A percentile compares a stretch with the other conserved stretches of the same genome.
phyloP scores from a whole-genome alignment of 1,284 basidiomycete species.

The Testicularia cyperi region DNA sequence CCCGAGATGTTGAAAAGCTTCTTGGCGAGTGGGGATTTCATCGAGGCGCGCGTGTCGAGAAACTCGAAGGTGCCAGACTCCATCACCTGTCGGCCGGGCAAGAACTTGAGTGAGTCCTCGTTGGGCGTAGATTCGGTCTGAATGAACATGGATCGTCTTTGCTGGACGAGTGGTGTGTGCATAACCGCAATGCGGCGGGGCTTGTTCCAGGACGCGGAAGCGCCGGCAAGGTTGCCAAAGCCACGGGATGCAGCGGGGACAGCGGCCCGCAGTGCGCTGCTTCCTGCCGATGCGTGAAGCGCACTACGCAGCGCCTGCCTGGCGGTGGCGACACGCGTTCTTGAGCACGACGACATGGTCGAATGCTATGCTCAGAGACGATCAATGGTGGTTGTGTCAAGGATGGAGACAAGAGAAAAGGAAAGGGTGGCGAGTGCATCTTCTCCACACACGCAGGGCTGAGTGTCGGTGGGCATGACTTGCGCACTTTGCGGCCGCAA shows the following conservation, averaged over 20 bases:
- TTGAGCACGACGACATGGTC: too few relatives aligned
- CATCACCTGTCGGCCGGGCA: slow-evolving; percentile 88
- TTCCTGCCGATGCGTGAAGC: slow-evolving; percentile 13
- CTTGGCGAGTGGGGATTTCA: slow-evolving; percentile 82
- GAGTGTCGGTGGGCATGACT: too few relatives aligned
- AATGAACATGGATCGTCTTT: slow-evolving; percentile 49
- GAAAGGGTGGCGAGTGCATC: too few relatives aligned
- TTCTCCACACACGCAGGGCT: too few relatives aligned
- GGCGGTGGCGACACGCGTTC: too few relatives aligned
- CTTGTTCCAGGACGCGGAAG: too few relatives aligned
- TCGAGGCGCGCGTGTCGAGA: slow-evolving; percentile 68
- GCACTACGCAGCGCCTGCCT: too few relatives aligned
- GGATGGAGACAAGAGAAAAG: too few relatives aligned
- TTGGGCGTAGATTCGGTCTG: slow-evolving; percentile 91
- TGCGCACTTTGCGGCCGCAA: too few relatives aligned
- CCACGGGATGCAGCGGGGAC: slow-evolving; percentile 1
- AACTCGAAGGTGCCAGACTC: slow-evolving; percentile 82
- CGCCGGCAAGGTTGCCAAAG: slow-evolving; percentile 2
- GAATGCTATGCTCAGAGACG: too few relatives aligned
- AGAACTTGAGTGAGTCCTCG: slow-evolving; percentile 95
- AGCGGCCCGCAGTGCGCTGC: slow-evolving; percentile 8
- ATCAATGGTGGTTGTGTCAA: too few relatives aligned
- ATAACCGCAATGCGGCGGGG: too few relatives aligned
- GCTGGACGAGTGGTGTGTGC: background rate
- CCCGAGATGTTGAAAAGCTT: slow-evolving; percentile 91